Conservation (phyloP, 331 rosid genomes). For the Quercus tomentella region DNA sequence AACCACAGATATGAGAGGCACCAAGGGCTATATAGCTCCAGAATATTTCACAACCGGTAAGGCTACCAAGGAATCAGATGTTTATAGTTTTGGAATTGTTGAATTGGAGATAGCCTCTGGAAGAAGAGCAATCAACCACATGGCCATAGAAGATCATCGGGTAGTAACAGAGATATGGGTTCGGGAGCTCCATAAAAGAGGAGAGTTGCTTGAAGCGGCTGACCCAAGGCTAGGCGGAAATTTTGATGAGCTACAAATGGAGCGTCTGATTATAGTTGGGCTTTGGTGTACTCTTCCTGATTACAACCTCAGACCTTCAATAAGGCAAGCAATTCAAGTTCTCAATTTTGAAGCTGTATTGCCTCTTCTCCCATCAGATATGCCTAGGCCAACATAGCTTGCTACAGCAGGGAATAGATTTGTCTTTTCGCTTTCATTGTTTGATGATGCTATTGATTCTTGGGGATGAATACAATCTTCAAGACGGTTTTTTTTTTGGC, state of each 20-base stretch:
- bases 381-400: slow-evolving; percentile 8
- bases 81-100: neutral
- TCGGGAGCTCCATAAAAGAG: slow-evolving; percentile 32
- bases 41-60: no score
- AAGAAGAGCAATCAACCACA: slow-evolving; percentile 13
- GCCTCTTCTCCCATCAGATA: slow-evolving; percentile 23
- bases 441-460: neutral
- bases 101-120: slow-evolving; percentile 13
- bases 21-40: no score
- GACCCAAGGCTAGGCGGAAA: slow-evolving; percentile 19
- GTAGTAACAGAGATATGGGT: slow-evolving; percentile 29
- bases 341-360: slow-evolving; percentile 25
- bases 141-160: slow-evolving; percentile 7
- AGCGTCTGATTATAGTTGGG: no score
- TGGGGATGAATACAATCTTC: no score
- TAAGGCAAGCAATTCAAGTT: slow-evolving; percentile 28
- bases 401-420: neutral
- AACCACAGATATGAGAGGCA: no score
- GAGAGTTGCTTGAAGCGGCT: slow-evolving; percentile 13
- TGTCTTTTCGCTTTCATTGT: neutral
- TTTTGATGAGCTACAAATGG: slow-evolving; percentile 2
- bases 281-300: neutral
- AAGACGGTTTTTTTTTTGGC: no score
- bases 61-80: no score
- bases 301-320: slow-evolving; percentile 24